Percentiles rank a stretch among this genome's conserved stretches.
Conservation (phyloP, 352 stramenopile genomes). For the Peronosclerospora sorghi region DNA sequence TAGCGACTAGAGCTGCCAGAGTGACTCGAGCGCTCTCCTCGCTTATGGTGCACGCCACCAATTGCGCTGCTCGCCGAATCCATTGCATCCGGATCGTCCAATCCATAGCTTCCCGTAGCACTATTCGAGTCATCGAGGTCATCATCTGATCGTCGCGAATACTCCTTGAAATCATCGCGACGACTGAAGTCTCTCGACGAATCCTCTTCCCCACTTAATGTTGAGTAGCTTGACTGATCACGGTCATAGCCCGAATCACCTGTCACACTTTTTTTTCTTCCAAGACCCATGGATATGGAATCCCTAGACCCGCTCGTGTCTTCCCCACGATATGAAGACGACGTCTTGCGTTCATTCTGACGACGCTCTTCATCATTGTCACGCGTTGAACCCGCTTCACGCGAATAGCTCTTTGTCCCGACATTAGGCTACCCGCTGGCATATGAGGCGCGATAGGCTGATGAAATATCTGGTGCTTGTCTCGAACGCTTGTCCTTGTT, state of each 20-base stretch:
- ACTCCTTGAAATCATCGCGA: conserved; percentile 1
- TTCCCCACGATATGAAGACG: conserved; percentile 7
- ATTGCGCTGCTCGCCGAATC: too few relatives aligned
- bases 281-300: background rate
- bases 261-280: conserved; percentile 7
- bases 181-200: conserved; percentile 2
- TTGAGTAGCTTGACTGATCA: conserved; percentile 5
- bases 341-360: conserved; percentile 2
- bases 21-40: conserved; percentile 1
- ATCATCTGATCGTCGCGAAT: conserved; percentile 1
- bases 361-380: conserved; percentile 5
- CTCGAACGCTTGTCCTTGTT: conserved; percentile 3
- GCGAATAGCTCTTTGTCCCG: conserved; percentile 15
- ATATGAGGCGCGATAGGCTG: conserved; percentile 11
- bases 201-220: background rate
- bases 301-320: conserved; percentile 6
- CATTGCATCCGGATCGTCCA: conserved; percentile 2
- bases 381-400: conserved; percentile 1
- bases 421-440: conserved; percentile 6
- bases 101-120: background rate
- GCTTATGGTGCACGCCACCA: background rate
- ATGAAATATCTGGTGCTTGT: too few relatives aligned
- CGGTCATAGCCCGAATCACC: background rate
- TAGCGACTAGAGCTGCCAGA: background rate
- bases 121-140: conserved; percentile 5